phyloP scores from a whole-genome alignment of 441 rosid genomes.

The Jatropha multifida region DNA sequence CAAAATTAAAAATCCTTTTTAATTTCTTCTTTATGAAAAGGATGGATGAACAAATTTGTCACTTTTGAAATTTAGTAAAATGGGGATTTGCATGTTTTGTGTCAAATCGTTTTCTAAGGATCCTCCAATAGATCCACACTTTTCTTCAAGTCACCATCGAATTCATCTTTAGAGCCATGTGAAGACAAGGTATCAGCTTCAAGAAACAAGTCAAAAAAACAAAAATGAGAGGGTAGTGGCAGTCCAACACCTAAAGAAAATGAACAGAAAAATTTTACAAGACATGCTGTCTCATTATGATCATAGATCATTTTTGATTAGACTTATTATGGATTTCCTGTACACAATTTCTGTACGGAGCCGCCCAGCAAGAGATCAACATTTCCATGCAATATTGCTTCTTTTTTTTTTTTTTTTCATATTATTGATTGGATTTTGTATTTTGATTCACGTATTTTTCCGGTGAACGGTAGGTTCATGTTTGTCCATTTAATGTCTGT shows the following conservation, averaged over 20 bases:
- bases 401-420: neutral
- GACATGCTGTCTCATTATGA: constrained; percentile 11
- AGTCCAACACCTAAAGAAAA: neutral
- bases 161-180: constrained; percentile 25
- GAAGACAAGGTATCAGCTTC: constrained; percentile 38
- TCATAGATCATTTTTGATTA: constrained; percentile 27
- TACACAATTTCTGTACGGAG: constrained; percentile 36
- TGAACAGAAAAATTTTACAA: neutral
- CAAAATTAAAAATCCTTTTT: neutral
- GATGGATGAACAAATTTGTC: constrained; percentile 19
- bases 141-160: constrained; percentile 41
- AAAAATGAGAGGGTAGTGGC: neutral
- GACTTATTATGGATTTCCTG: constrained; percentile 23
- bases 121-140: constrained; percentile 36
- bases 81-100: constrained; percentile 7
- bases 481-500: neutral
- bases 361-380: neutral
- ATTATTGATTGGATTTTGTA: neutral
- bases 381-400: neutral
- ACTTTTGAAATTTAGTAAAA: constrained; percentile 10
- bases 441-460: neutral
- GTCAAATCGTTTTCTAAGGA: constrained; percentile 47
- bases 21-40: neutral
- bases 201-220: constrained; percentile 23
- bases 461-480: neutral